Base-by-base conservation (phyloP, 176 grass and related monocot genomes). In the Oryza punctata region DNA sequence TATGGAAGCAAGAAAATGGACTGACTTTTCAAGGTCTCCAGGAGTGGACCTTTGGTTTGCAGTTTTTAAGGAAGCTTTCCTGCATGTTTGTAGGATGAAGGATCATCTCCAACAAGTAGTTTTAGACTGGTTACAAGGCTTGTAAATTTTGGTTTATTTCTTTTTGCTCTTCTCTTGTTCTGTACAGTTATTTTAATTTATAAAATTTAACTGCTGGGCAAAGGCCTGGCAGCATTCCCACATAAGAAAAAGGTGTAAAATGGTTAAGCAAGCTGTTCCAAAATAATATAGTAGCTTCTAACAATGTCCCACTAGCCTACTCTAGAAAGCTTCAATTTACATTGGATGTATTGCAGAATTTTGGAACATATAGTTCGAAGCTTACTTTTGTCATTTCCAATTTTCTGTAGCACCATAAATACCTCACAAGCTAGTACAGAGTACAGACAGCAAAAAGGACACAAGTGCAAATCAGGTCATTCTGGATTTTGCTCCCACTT, bases 251-350 rank as follows among this genome's bases (percentile, higher is more conserved):
- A 38, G 37, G 37, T 38, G 37, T 8, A 7, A 7, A 84, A 61
- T 72, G 46, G 47, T 44, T 29, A 67, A 87, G 65, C 46, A 87
- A 67, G 29, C 1, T 52, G 18, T 73, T 67, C 43, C 52, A 57
- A 57, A 57, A 21, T 47, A 47, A 47, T 65, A 18, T 40, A 9
- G 29, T 82, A 63, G 26, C 43, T 61, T 44, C 27, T 80, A 80
- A 57, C 57, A 41, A 45, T 66, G 49, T 37, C 38, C 60, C 70
- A 84, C 75, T 45, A 75, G 41, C 69, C 30, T 37, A 60, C 21
- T 26, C 67, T 15, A n/a, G 28, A 52, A 59, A 65, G n/a, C n/a
- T 82, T 81, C 1, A 0, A 32, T 14, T 60, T 59, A 19, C 47
- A 81, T 44, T 16, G 67, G 69, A 61, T 32, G 3, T 29, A 65